phyloP scores from a whole-genome alignment of 495 filamentous ascomycete species.

The Cryomyces antarcticus region DNA sequence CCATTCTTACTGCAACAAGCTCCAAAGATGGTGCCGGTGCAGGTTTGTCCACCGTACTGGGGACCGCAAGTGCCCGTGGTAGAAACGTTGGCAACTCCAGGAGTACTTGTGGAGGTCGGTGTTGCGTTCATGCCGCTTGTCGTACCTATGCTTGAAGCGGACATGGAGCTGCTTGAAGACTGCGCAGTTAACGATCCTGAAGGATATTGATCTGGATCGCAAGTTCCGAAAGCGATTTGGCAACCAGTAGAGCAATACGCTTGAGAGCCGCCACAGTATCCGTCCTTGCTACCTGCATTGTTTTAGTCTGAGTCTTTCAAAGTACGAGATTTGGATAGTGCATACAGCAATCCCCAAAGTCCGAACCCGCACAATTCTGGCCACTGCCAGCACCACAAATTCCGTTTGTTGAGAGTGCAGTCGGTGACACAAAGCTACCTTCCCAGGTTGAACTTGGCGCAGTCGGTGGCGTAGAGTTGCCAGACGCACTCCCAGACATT shows the following conservation, averaged over 20 bases:
- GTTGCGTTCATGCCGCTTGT: too few species aligned
- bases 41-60: too few species aligned
- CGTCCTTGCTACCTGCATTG: neutral
- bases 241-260: neutral
- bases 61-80: too few species aligned
- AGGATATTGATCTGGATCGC: neutral
- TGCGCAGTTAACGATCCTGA: neutral
- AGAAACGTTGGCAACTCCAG: too few species aligned
- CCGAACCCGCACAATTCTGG: neutral
- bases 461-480: neutral
- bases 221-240: neutral
- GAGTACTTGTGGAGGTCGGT: too few species aligned
- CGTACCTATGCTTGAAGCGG: too few species aligned
- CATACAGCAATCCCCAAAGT: neutral
- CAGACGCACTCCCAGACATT: neutral
- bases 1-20: too few species aligned
- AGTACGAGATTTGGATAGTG: neutral
- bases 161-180: too few species aligned
- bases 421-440: too few species aligned
- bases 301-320: neutral
- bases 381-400: neutral
- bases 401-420: neutral
- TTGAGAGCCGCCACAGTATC: neutral
- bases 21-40: too few species aligned
- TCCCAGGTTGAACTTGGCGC: neutral